phyloP scores from a whole-genome alignment of 768 basidiomycete species.

The Termitomyces sp. region DNA sequence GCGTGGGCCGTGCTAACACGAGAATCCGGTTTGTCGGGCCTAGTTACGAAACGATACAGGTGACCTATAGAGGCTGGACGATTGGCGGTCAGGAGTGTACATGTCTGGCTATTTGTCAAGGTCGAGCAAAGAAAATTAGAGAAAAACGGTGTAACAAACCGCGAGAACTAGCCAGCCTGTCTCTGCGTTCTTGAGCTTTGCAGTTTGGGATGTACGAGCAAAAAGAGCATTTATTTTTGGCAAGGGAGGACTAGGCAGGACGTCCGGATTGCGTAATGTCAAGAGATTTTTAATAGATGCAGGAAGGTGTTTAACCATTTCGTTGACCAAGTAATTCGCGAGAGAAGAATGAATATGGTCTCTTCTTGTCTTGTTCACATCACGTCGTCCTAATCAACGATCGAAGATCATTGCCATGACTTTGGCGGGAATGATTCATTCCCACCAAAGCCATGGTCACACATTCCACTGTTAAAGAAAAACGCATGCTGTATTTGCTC shows the following conservation, averaged over 20 bases:
- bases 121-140: conserved; percentile 3
- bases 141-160: conserved; percentile 29
- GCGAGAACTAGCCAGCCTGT: conserved; percentile 80
- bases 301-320: conserved; percentile 49
- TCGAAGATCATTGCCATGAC: too few species aligned
- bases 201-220: conserved; percentile 58
- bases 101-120: conserved; percentile 50
- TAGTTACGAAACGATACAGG: conserved; percentile 74
- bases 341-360: not conserved
- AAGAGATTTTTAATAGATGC: conserved; percentile 67
- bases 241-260: conserved; percentile 51
- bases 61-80: conserved; percentile 74
- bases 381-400: not conserved
- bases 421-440: too few species aligned
- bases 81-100: conserved; percentile 79
- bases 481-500: conserved; percentile 7
- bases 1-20: conserved; percentile 46
- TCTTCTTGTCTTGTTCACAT: not conserved
- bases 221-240: conserved; percentile 52
- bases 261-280: conserved; percentile 60
- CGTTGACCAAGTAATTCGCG: not conserved
- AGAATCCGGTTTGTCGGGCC: conserved; percentile 35
- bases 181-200: conserved; percentile 57
- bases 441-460: not conserved
- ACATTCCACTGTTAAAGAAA: not conserved